Evolutionary conservation across 306 rosid species (phyloP).

Genomic region (Delonix regia): DNA sequence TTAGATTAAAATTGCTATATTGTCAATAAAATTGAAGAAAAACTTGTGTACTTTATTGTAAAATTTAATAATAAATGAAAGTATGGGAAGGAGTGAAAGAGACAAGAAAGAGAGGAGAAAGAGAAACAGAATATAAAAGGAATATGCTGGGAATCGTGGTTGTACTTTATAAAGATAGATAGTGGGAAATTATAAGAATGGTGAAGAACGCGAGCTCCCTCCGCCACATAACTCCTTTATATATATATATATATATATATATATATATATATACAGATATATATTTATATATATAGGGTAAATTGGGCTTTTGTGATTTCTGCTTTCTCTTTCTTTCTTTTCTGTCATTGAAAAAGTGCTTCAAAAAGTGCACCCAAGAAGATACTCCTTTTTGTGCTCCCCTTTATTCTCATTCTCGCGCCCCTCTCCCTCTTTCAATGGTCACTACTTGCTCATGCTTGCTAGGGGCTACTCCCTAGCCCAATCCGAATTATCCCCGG

Average conservation of each 20-base stretch:
- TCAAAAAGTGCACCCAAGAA: constrained; percentile 31
- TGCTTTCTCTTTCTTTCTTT: background rate
- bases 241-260: too few species aligned
- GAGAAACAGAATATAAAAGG: background rate
- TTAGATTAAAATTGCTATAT: too few species aligned
- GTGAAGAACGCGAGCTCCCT: constrained; percentile 47
- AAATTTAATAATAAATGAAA: background rate
- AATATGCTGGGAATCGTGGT: constrained; percentile 1
- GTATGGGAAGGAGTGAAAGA: background rate
- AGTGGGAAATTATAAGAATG: constrained; percentile 12
- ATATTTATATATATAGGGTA: too few species aligned
- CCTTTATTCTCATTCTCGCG: background rate
- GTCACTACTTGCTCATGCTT: background rate
- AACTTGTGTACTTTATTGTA: too few species aligned
- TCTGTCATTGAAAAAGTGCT: constrained; percentile 18
- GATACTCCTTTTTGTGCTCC: background rate
- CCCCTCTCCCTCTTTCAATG: background rate
- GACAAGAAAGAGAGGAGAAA: background rate
- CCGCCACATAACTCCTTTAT: constrained; percentile 62
- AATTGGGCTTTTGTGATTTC: background rate
- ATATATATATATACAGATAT: too few species aligned
- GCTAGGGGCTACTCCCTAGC: too few species aligned
- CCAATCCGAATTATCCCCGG: too few species aligned
- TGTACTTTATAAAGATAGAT: background rate
- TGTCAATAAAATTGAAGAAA: too few species aligned